phyloP scores from a whole-genome alignment of 805 yeast genomes.

The Hanseniaspora clermontiae region DNA sequence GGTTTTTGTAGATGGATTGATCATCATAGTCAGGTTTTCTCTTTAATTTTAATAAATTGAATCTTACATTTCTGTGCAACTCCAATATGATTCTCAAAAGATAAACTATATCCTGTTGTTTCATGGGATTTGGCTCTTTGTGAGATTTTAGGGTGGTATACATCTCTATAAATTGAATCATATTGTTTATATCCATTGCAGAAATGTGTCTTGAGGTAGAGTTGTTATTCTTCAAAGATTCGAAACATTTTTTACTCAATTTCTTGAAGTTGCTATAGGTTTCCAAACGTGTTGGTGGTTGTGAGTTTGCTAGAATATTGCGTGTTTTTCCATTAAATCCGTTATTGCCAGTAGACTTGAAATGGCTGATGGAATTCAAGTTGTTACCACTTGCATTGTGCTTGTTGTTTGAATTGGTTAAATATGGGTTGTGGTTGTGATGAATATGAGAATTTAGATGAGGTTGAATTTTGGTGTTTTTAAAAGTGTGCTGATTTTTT shows the following conservation, averaged over 20 bases:
- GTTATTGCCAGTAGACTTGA: not conserved
- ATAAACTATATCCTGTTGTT: conserved; percentile 11
- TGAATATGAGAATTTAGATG: conserved; percentile 2
- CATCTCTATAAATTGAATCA: conserved; percentile 12
- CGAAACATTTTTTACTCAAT: conserved; percentile 11
- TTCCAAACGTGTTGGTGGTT: not conserved
- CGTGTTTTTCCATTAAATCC: not conserved
- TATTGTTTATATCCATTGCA: conserved; percentile 10
- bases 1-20: conserved; percentile 42
- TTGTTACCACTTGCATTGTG: not conserved
- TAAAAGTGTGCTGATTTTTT: not conserved
- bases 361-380: not conserved
- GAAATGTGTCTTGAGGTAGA: conserved; percentile 7
- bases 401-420: not conserved
- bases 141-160: not conserved
- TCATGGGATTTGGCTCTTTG: conserved; percentile 1
- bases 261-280: conserved; percentile 5
- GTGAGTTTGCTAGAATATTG: not conserved
- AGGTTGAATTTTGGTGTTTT: not conserved
- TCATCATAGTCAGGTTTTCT: conserved; percentile 51
- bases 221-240: conserved; percentile 9
- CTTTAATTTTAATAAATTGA: conserved; percentile 40
- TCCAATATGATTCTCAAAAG: conserved; percentile 9
- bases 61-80: conserved; percentile 13
- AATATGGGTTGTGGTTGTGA: conserved; percentile 12